Conservation (phyloP, 1,284 basidiomycete genomes). For the Wolfiporia cocos region DNA sequence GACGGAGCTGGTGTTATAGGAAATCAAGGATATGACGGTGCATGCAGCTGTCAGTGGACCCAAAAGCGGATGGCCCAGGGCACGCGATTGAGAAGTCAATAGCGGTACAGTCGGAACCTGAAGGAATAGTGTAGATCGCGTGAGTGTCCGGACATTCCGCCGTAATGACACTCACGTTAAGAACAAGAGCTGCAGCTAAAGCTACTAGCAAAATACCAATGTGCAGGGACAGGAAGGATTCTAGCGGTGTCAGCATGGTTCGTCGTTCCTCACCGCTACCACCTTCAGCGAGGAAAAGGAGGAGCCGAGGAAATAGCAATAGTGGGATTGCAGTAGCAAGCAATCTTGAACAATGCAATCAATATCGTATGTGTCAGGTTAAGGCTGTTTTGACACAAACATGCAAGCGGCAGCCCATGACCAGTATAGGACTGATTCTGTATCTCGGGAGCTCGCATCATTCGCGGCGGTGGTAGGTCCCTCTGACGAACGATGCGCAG, state of each 20-base stretch:
- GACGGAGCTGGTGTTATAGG: constrained; percentile 56
- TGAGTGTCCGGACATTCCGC: no score
- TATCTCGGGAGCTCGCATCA: no score
- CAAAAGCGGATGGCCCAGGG: constrained; percentile 53
- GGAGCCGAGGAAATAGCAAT: constrained; percentile 48
- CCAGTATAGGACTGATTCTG: constrained; percentile 32
- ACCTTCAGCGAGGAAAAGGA: constrained; percentile 54
- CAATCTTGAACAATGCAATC: constrained; percentile 27
- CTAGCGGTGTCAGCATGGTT: constrained; percentile 51
- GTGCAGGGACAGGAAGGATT: constrained; percentile 58
- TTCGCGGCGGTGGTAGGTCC: no score
- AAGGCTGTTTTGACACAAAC: constrained; percentile 24
- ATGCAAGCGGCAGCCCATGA: constrained; percentile 37
- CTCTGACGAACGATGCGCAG: no score
- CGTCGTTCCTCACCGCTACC: constrained; percentile 34
- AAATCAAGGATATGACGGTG: constrained; percentile 50
- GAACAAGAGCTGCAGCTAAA: constrained; percentile 47
- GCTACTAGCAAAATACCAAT: constrained; percentile 54
- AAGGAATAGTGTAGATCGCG: no score
- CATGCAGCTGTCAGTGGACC: constrained; percentile 47
- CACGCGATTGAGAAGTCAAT: not conserved
- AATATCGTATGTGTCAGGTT: not conserved
- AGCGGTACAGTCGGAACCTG: not conserved
- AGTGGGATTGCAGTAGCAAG: constrained; percentile 38
- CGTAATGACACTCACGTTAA: constrained; percentile 39